Conservation (phyloP, 1,284 basidiomycete genomes). For the Ustilago loliicola region DNA sequence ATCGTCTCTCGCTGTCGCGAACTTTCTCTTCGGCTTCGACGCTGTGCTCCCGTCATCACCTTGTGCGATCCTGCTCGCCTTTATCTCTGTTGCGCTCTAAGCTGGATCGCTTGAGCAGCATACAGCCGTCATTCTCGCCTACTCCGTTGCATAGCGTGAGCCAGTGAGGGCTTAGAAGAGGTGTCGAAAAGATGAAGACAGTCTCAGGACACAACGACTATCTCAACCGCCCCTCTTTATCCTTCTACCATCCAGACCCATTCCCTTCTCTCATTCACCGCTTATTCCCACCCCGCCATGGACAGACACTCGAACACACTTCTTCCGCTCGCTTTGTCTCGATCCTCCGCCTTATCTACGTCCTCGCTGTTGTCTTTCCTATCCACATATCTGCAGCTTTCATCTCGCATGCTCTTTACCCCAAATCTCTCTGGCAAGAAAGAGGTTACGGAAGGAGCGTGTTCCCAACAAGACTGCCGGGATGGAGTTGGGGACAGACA, state of each 20-base stretch:
- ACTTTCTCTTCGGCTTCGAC: too few relatives aligned
- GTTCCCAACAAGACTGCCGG: slow-evolving; percentile 27
- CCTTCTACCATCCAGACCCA: slow-evolving; percentile 21
- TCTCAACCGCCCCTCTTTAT: slow-evolving; percentile 5
- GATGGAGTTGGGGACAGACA: slow-evolving; percentile 25
- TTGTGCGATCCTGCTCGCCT: neutral
- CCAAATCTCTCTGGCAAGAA: slow-evolving; percentile 6
- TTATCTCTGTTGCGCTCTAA: neutral
- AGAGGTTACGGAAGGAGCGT: neutral
- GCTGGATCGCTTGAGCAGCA: too few relatives aligned
- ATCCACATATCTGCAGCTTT: slow-evolving; percentile 22
- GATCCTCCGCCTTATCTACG: slow-evolving; percentile 9
- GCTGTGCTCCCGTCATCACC: too few relatives aligned
- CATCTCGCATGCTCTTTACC: slow-evolving; percentile 18
- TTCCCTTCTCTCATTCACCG: slow-evolving; percentile 26
- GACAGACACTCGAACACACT: slow-evolving; percentile 25
- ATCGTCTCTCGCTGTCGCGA: too few relatives aligned
- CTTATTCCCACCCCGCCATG: slow-evolving; percentile 21
- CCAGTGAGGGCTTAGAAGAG: too few relatives aligned
- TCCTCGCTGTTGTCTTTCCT: slow-evolving; percentile 20
- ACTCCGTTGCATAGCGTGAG: too few relatives aligned
- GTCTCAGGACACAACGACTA: slow-evolving; percentile 23
- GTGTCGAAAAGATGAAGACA: slow-evolving; percentile 25
- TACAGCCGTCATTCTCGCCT: too few relatives aligned
- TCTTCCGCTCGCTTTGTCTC: neutral